Conservation (phyloP, 2,329 filamentous ascomycete species). For the Aureobasidium sp. region DNA sequence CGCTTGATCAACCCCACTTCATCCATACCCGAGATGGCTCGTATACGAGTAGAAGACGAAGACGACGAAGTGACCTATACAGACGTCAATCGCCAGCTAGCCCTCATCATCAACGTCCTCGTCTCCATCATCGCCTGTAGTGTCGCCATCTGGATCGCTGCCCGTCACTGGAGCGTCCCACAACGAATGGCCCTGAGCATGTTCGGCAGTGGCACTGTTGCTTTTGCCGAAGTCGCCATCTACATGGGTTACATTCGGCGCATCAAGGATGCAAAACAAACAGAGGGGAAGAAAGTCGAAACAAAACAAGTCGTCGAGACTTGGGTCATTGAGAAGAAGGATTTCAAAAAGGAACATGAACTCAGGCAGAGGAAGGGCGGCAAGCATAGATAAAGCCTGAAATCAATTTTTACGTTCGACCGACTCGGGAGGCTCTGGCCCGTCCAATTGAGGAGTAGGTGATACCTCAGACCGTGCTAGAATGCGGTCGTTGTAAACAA, state of each 20-base stretch:
- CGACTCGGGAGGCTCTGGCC: too few species aligned
- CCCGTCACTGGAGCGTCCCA: slow-evolving; percentile 67
- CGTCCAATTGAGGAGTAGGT: not conserved
- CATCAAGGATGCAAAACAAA: slow-evolving; percentile 59
- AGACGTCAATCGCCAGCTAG: slow-evolving; percentile 73
- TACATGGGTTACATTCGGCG: slow-evolving; percentile 70
- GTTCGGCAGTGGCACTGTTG: slow-evolving; percentile 62
- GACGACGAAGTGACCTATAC: slow-evolving; percentile 60
- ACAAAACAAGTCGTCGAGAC: slow-evolving; percentile 63
- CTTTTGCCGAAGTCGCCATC: slow-evolving; percentile 68
- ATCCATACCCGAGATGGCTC: slow-evolving; percentile 41
- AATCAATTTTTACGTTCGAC: not conserved
- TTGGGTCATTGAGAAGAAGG: slow-evolving; percentile 50
- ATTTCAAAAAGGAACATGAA: slow-evolving; percentile 1
- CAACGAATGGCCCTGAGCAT: slow-evolving; percentile 64
- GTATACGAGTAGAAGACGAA: slow-evolving; percentile 37
- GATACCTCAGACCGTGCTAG: not conserved
- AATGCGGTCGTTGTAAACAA: not conserved
- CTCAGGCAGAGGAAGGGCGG: slow-evolving; percentile 9
- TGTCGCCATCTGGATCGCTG: slow-evolving; percentile 69
- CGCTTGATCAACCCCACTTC: slow-evolving; percentile 65
- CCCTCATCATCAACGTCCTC: slow-evolving; percentile 82
- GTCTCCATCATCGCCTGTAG: slow-evolving; percentile 77
- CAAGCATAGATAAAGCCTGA: slow-evolving; percentile 6
- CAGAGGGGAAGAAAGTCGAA: slow-evolving; percentile 55